Conservation (phyloP, 352 stramenopile species). For the Pythium utonaiense region DNA sequence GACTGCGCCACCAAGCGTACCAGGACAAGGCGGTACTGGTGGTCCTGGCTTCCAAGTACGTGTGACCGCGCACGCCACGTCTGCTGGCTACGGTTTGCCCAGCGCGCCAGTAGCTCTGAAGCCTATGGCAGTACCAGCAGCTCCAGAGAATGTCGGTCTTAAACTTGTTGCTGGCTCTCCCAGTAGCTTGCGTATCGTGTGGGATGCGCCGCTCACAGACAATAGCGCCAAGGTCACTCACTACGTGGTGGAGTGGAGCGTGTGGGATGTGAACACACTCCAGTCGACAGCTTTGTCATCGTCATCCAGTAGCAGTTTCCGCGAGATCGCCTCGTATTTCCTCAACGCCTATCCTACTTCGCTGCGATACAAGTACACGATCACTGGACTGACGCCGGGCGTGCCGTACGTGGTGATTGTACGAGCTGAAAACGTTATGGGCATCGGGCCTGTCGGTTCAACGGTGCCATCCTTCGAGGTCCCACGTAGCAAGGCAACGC, state of each 20-base stretch:
- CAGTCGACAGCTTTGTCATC: conserved; percentile 3
- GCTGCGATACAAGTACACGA: conserved; percentile 67
- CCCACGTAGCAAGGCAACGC: conserved; percentile 47
- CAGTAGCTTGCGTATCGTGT: conserved; percentile 82
- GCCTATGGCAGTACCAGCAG: conserved; percentile 79
- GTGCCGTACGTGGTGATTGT: conserved; percentile 51
- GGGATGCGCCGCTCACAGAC: conserved; percentile 75
- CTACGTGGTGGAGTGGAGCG: conserved; percentile 88
- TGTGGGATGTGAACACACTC: conserved; percentile 35
- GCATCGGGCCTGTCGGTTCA: conserved; percentile 29
- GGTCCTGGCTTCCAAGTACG: conserved; percentile 58
- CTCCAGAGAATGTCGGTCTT: conserved; percentile 67
- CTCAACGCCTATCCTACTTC: conserved; percentile 41
- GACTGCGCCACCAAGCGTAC: conserved; percentile 21
- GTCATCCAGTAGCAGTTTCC: conserved; percentile 26
- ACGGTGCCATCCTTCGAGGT: conserved; percentile 52
- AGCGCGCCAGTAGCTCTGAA: conserved; percentile 68
- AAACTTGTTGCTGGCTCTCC: conserved; percentile 66
- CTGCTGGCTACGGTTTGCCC: conserved; percentile 59
- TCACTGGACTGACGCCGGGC: conserved; percentile 40
- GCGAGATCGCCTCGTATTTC: conserved; percentile 46
- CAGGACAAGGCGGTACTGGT: conserved; percentile 32
- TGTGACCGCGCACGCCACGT: conserved; percentile 60
- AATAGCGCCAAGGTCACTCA: conserved; percentile 80
- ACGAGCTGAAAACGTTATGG: conserved; percentile 75